A percentile compares a stretch with the other conserved stretches of the same genome.
Conservation (phyloP, 1,284 basidiomycete species). For the Ceratobasidium sp. region DNA sequence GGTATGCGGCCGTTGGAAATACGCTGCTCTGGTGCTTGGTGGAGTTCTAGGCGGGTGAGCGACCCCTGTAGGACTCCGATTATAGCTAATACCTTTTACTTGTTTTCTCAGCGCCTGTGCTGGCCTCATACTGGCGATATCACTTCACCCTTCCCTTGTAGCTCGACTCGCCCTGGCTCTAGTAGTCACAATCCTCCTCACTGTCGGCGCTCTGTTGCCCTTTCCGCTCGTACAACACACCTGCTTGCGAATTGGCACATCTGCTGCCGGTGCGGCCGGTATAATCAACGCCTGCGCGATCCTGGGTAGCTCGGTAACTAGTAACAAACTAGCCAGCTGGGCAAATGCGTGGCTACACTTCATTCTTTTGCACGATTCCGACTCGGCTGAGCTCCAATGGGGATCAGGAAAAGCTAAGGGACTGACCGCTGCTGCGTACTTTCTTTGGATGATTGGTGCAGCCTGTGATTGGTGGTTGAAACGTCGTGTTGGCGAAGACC, state of each 20-base stretch:
- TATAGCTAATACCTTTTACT: constrained; percentile 30
- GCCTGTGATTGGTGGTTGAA: constrained; percentile 62
- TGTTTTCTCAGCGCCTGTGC: constrained; percentile 56
- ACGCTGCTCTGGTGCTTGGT: constrained; percentile 55
- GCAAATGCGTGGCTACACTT: constrained; percentile 66
- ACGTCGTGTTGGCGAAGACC: constrained; percentile 64
- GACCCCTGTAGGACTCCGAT: constrained; percentile 36
- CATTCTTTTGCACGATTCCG: constrained; percentile 44
- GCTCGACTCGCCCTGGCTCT: constrained; percentile 60
- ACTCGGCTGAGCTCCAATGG: constrained; percentile 56
- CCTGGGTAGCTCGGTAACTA: constrained; percentile 45
- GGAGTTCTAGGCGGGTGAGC: constrained; percentile 63
- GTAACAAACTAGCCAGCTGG: constrained; percentile 59
- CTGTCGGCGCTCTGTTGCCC: constrained; percentile 56
- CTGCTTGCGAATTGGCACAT: constrained; percentile 57
- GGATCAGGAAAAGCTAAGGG: constrained; percentile 62
- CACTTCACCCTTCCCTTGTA: constrained; percentile 65
- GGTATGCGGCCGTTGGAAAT: constrained; percentile 59
- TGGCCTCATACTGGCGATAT: constrained; percentile 57
- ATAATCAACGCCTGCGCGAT: constrained; percentile 61
- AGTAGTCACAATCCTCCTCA: constrained; percentile 54
- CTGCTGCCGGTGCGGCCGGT: constrained; percentile 65
- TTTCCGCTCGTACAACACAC: constrained; percentile 56
- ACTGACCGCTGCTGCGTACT: constrained; percentile 61
- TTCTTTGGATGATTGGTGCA: constrained; percentile 59